A percentile compares a stretch with the other conserved stretches of the same genome.
These are phyloP conservation scores for Grosmannia huntii DNA, from an alignment of 2,329 filamentous ascomycete species.

Conservation along the genomic window DNA sequence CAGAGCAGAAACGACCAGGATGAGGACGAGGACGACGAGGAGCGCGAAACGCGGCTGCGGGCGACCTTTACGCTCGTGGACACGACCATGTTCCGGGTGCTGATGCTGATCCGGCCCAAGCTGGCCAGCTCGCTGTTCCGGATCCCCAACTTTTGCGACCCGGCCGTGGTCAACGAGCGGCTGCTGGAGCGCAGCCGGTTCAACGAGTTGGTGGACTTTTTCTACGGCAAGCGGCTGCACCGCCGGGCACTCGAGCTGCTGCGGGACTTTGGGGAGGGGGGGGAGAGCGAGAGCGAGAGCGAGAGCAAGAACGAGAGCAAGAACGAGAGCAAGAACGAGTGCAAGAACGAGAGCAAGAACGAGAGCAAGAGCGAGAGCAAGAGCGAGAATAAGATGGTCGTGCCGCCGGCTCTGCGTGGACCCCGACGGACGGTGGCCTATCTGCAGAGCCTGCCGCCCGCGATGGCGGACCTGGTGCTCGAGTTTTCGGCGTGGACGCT, in stretches of 20 bases:
- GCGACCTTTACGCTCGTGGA: conserved; percentile 77
- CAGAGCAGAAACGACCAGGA: not conserved
- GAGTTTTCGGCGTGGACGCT: conserved; percentile 88
- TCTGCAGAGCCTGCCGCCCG: conserved; percentile 75
- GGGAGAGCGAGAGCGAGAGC: not conserved
- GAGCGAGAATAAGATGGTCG: not conserved
- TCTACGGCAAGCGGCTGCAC: conserved; percentile 90
- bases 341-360: not conserved
- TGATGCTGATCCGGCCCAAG: conserved; percentile 83
- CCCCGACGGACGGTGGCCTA: conserved; percentile 78
- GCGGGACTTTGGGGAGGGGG: conserved; percentile 60
- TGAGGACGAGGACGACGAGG: conserved; percentile 35
- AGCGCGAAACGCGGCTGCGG: conserved; percentile 59
- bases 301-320: not conserved
- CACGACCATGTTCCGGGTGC: conserved; percentile 84
- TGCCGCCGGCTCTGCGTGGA: conserved; percentile 49
- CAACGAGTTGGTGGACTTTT: conserved; percentile 92
- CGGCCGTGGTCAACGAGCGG: conserved; percentile 86
- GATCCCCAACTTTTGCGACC: conserved; percentile 94
- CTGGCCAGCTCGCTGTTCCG: conserved; percentile 85
- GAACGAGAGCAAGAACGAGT: not conserved
- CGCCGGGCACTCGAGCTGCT: conserved; percentile 74
- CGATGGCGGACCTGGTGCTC: conserved; percentile 79
- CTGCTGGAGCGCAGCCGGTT: conserved; percentile 80
- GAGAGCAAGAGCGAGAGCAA: not conserved